These are phyloP conservation scores for Globisporangium irregulare DNA, from an alignment of 352 stramenopile genomes.

Conservation along the genomic window DNA sequence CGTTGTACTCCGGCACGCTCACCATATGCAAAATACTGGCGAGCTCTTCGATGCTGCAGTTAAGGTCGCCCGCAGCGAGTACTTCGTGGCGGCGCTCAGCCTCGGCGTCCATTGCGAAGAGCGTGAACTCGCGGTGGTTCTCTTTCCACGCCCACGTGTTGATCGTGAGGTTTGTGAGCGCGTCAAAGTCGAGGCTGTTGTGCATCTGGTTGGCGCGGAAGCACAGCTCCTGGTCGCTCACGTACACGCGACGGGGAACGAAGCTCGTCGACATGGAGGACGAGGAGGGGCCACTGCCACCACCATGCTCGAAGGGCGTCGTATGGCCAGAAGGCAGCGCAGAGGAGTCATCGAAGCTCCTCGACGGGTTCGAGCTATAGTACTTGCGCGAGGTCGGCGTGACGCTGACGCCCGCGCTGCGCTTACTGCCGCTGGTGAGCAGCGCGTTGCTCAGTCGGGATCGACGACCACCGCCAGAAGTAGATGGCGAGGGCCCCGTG, in stretches of 20 bases:
- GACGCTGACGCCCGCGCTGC: neutral
- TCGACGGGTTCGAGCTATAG: neutral
- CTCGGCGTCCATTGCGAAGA: constrained; percentile 7
- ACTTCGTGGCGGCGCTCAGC: constrained; percentile 10
- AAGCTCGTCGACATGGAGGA: neutral
- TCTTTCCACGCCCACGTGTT: constrained; percentile 6
- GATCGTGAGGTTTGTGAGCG: constrained; percentile 1
- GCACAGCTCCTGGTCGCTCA: constrained; percentile 13
- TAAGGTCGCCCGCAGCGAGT: constrained; percentile 8
- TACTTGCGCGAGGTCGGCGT: neutral
- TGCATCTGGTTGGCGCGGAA: neutral
- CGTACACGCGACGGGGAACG: neutral
- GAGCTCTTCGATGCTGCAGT: constrained; percentile 16
- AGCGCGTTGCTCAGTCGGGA: constrained; percentile 1
- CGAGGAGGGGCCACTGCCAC: neutral
- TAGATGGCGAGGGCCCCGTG: neutral
- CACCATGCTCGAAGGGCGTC: neutral
- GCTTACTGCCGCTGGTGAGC: neutral
- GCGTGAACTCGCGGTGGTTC: constrained; percentile 2
- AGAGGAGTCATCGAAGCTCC: neutral
- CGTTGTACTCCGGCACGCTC: constrained; percentile 6
- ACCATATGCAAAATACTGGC: neutral
- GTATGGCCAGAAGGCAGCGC: neutral
- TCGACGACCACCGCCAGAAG: neutral
- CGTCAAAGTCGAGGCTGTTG: constrained; percentile 6